Conservation (phyloP, 768 basidiomycete species). For the Boletales sp. region DNA sequence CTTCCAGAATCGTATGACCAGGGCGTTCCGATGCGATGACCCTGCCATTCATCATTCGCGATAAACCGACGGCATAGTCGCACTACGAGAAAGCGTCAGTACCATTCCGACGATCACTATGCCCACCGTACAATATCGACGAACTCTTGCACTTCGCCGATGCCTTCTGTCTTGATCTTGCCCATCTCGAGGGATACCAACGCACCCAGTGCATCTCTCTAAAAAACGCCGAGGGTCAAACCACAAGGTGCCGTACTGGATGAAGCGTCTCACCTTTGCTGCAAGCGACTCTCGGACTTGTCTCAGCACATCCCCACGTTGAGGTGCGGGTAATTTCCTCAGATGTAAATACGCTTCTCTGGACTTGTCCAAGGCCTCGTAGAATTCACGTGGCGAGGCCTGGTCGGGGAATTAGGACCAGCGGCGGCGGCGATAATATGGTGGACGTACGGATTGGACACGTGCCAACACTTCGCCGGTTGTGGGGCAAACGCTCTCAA, state of each 20-base stretch:
- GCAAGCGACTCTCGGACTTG: constrained; percentile 83
- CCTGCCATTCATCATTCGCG: constrained; percentile 91
- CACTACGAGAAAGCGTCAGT: constrained; percentile 46
- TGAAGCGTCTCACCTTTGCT: constrained; percentile 51
- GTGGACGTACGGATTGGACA: constrained; percentile 57
- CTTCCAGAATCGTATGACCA: constrained; percentile 88
- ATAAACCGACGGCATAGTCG: constrained; percentile 91
- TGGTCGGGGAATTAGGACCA: constrained; percentile 24
- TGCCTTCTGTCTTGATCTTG: constrained; percentile 85
- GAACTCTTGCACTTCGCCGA: constrained; percentile 93
- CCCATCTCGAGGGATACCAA: constrained; percentile 89
- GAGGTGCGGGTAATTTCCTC: constrained; percentile 79
- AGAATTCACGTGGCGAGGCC: constrained; percentile 73
- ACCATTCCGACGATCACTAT: too few relatives aligned
- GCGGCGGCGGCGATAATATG: not conserved
- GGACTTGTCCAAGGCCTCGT: constrained; percentile 61
- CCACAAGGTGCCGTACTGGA: not conserved
- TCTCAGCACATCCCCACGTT: constrained; percentile 81
- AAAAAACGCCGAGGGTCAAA: constrained; percentile 11
- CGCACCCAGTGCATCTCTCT: constrained; percentile 78
- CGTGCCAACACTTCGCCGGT: constrained; percentile 83
- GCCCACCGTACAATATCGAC: constrained; percentile 76
- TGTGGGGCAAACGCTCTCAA: constrained; percentile 75
- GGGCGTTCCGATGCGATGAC: constrained; percentile 86
- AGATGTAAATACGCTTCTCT: constrained; percentile 71